Evolutionary conservation across 1,284 basidiomycete genomes (phyloP).

Genomic region (Malassezia equina): DNA sequence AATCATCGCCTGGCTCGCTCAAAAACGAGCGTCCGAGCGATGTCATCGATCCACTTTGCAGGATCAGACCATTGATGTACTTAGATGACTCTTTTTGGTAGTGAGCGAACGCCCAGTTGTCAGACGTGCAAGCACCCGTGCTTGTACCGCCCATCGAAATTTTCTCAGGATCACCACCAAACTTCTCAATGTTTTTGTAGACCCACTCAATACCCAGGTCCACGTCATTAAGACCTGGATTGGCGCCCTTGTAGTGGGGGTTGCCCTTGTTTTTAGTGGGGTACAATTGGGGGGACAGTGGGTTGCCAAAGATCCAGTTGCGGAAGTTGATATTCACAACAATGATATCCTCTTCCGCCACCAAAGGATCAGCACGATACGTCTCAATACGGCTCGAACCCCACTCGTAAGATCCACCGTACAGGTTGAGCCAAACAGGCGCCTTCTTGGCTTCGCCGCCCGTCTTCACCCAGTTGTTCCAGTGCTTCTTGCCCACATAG

Average conservation of each 20-base stretch:
- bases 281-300: slow-evolving; percentile 11
- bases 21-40: slow-evolving; percentile 12
- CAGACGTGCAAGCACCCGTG: slow-evolving; percentile 56
- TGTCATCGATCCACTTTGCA: slow-evolving; percentile 16
- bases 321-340: slow-evolving; percentile 15
- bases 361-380: slow-evolving; percentile 9
- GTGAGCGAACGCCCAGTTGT: slow-evolving; percentile 16
- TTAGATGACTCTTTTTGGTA: slow-evolving; percentile 13
- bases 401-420: slow-evolving; percentile 18
- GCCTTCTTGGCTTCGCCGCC: not conserved
- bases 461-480: slow-evolving; percentile 4
- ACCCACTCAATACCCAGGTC: slow-evolving; percentile 53
- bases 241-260: slow-evolving; percentile 13
- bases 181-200: slow-evolving; percentile 52
- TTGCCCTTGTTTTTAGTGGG: not conserved
- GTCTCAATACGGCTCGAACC: slow-evolving; percentile 5
- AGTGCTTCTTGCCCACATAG: slow-evolving; percentile 12
- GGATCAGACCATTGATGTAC: slow-evolving; percentile 7
- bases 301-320: slow-evolving; percentile 19
- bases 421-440: slow-evolving; percentile 15
- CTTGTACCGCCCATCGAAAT: slow-evolving; percentile 81
- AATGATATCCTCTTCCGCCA: slow-evolving; percentile 11
- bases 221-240: slow-evolving; percentile 35
- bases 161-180: slow-evolving; percentile 58
- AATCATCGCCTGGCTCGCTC: not conserved